Percentiles rank a stretch among this genome's conserved stretches.
Conservation (phyloP, 2,329 filamentous ascomycete genomes). For the Rugonectria rugulosa region DNA sequence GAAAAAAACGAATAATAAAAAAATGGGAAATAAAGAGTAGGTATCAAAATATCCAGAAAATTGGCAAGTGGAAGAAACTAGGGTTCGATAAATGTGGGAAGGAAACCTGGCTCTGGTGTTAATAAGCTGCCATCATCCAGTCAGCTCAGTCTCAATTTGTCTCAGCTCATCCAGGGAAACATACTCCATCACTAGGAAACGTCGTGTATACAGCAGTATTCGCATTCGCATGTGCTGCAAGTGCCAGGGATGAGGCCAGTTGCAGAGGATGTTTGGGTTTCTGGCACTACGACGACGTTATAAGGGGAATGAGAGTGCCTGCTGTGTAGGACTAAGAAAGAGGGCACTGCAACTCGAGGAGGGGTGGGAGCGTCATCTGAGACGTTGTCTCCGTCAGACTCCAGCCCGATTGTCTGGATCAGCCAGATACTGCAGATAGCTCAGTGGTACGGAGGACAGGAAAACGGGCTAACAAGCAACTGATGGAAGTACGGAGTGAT, state of each 20-base stretch:
- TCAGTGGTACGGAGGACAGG: neutral
- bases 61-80: too few relatives aligned
- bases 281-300: too few relatives aligned
- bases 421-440: neutral
- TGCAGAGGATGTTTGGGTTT: constrained; percentile 6
- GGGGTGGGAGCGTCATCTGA: constrained; percentile 13
- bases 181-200: too few relatives aligned
- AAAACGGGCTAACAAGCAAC: neutral
- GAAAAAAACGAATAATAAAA: neutral
- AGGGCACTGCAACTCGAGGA: neutral
- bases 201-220: too few relatives aligned
- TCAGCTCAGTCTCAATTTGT: constrained; percentile 9
- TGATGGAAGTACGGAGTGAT: too few relatives aligned
- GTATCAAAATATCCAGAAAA: too few relatives aligned
- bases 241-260: constrained; percentile 13
- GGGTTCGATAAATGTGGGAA: neutral
- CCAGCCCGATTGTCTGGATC: neutral
- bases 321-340: neutral
- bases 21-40: neutral
- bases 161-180: constrained; percentile 16
- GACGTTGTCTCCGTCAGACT: neutral
- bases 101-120: neutral
- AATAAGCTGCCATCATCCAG: constrained; percentile 13
- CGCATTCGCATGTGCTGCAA: too few relatives aligned
- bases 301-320: too few relatives aligned